phyloP scores from a whole-genome alignment of 106 monocot genomes.

The Vanilla planifolia region DNA sequence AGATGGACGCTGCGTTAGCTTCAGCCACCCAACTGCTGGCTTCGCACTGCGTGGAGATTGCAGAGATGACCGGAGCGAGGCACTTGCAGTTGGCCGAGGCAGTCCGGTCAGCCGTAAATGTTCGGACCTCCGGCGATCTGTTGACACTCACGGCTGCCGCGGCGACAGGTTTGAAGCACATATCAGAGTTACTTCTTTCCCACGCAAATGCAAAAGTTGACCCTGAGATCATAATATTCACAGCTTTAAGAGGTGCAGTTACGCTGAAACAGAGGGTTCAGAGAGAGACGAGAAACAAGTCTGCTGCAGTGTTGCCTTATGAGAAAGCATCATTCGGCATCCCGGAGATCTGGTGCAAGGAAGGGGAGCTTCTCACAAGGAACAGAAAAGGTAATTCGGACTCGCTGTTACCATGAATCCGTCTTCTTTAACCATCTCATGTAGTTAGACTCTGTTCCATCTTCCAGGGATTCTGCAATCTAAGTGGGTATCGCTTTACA shows the following conservation, averaged over 20 bases:
- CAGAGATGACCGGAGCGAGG: slow-evolving; percentile 52
- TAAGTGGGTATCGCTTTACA: slow-evolving; percentile 61
- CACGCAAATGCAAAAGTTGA: neutral
- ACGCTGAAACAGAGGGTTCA: slow-evolving; percentile 60
- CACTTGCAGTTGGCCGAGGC: slow-evolving; percentile 35
- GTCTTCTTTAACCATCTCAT: no score
- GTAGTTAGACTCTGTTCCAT: neutral
- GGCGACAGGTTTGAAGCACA: slow-evolving; percentile 50
- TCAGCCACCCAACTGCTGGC: slow-evolving; percentile 79
- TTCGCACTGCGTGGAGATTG: slow-evolving; percentile 77
- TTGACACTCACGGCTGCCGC: slow-evolving; percentile 93
- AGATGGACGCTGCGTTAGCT: slow-evolving; percentile 48
- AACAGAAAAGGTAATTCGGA: slow-evolving; percentile 44
- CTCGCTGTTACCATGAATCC: neutral
- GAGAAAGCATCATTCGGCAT: slow-evolving; percentile 33
- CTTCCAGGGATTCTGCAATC: slow-evolving; percentile 48
- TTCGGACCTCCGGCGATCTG: slow-evolving; percentile 57
- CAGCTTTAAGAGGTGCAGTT: slow-evolving; percentile 71
- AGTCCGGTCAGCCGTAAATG: slow-evolving; percentile 57
- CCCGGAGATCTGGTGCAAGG: slow-evolving; percentile 65
- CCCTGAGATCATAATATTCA: neutral
- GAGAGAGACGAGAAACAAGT: slow-evolving; percentile 39
- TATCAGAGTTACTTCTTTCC: neutral
- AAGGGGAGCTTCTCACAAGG: slow-evolving; percentile 62
- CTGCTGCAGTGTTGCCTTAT: slow-evolving; percentile 54